Evolutionary conservation across 2,329 filamentous ascomycete genomes (phyloP), one percentile per base, ranked within the genome.

Genomic region (Chrysosphaeria jannelii): DNA sequence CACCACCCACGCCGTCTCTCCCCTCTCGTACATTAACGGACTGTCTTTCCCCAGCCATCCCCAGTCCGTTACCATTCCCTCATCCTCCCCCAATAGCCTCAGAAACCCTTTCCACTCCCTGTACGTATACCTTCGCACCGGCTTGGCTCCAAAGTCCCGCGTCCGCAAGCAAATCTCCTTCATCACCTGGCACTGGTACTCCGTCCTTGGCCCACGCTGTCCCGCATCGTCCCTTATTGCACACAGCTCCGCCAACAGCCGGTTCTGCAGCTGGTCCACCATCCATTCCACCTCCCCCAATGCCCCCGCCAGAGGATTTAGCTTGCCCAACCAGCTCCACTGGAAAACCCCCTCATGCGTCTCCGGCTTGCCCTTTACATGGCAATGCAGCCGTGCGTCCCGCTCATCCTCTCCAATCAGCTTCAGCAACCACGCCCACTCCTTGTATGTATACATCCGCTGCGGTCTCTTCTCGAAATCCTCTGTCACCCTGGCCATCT

Each of bases 71-170:
- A n/a, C n/a, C n/a, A n/a, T n/a, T n/a, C n/a, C n/a, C 35, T 66
- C 59, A 36, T 65, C 57, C 35, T 65, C 58, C 22, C 60, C 60
- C n/a, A 89, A 71, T 15, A 90, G 51, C 12, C 60, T 57, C 6
- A 79, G 65, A 34, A 75, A 85, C 47, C 74, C 72, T 0, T 70
- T 69, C 79, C 78, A 89, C 38, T 89, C 69, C 32, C 78, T 63
- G 31, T 78, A 91, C 0, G 49, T 52, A 39, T 90, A 91, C 25
- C 53, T 55, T 26, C 63, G 64, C 1, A 54, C 49, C 3, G 57
- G 52, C 4, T n/a, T n/a, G n/a, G n/a, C n/a, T n/a, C n/a, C n/a
- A n/a, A n/a, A n/a, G n/a, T n/a, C n/a, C n/a, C n/a, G n/a, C n/a
- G n/a, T n/a, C n/a, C n/a, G n/a, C n/a, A n/a, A n/a, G n/a, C n/a